phyloP scores from a whole-genome alignment of 179 eudicot genomes.

The Sideroxylon spinosum region DNA sequence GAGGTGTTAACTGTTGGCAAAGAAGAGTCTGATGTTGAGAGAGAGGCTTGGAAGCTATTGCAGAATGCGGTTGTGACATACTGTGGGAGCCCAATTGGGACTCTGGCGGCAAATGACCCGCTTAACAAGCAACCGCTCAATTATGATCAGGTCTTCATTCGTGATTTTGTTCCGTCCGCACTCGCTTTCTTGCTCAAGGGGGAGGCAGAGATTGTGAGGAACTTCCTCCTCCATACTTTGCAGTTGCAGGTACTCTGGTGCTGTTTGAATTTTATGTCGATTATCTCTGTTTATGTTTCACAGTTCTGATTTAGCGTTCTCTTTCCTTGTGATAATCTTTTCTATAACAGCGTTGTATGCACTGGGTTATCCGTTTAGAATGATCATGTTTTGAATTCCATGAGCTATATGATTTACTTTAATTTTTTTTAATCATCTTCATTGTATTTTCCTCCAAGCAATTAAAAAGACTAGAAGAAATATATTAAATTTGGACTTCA shows the following conservation, averaged over 20 bases:
- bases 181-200: slow-evolving; percentile 91
- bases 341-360: too few species aligned
- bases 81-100: slow-evolving; percentile 84
- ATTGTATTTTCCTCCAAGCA: too few species aligned
- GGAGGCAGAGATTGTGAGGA: slow-evolving; percentile 85
- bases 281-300: too few species aligned
- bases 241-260: slow-evolving; percentile 61
- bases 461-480: too few species aligned
- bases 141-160: slow-evolving; percentile 90
- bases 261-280: neutral
- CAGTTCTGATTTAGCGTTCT: too few species aligned
- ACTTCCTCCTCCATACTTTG: slow-evolving; percentile 80
- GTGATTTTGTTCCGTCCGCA: slow-evolving; percentile 91
- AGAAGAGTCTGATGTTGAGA: slow-evolving; percentile 63
- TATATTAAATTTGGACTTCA: too few species aligned
- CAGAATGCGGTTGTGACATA: slow-evolving; percentile 63
- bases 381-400: too few species aligned
- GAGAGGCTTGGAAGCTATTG: slow-evolving; percentile 80
- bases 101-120: slow-evolving; percentile 86
- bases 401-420: too few species aligned
- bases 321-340: neutral
- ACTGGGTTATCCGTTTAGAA: too few species aligned
- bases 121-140: slow-evolving; percentile 64
- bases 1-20: slow-evolving; percentile 22
- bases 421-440: too few species aligned